Evolutionary conservation across 2,329 filamentous ascomycete genomes (phyloP).

Genomic region (Fusarium devonianum): DNA sequence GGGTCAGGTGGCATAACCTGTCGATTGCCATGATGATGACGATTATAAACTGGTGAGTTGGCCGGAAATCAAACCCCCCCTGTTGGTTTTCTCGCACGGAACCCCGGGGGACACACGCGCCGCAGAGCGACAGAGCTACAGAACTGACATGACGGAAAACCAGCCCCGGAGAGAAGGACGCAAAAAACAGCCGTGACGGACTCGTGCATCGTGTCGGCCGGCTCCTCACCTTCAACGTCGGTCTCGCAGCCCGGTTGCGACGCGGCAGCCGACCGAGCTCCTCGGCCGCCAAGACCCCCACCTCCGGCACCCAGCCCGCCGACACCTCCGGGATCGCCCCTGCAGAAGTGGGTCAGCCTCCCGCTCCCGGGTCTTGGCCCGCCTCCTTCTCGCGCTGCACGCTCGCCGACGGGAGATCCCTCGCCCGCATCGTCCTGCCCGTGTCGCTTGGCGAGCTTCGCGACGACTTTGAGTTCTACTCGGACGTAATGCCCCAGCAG

Average conservation of each 20-base stretch:
- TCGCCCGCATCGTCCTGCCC: constrained; percentile 46
- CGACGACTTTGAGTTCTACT: constrained; percentile 46
- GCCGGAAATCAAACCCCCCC: neutral
- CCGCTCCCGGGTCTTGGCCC: constrained; percentile 27
- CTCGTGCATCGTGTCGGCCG: constrained; percentile 46
- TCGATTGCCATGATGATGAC: constrained; percentile 52
- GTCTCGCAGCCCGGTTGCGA: constrained; percentile 45
- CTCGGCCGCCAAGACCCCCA: constrained; percentile 24
- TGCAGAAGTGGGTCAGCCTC: constrained; percentile 32
- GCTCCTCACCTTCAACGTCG: constrained; percentile 47
- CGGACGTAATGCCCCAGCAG: constrained; percentile 40
- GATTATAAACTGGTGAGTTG: constrained; percentile 49
- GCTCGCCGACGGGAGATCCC: constrained; percentile 42
- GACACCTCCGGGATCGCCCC: constrained; percentile 21
- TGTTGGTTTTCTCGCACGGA: neutral
- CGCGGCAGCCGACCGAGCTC: constrained; percentile 34
- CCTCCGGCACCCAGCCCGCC: constrained; percentile 23
- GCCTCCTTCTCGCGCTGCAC: constrained; percentile 43
- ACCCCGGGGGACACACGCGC: neutral
- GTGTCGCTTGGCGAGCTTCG: constrained; percentile 43
- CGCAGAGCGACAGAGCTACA: neutral
- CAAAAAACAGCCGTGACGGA: constrained; percentile 46
- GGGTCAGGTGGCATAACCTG: constrained; percentile 49
- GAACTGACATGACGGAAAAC: neutral
- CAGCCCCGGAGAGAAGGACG: constrained; percentile 48